Base-by-base conservation (phyloP, 805 yeast genomes). In the Candida qinlingensis region DNA sequence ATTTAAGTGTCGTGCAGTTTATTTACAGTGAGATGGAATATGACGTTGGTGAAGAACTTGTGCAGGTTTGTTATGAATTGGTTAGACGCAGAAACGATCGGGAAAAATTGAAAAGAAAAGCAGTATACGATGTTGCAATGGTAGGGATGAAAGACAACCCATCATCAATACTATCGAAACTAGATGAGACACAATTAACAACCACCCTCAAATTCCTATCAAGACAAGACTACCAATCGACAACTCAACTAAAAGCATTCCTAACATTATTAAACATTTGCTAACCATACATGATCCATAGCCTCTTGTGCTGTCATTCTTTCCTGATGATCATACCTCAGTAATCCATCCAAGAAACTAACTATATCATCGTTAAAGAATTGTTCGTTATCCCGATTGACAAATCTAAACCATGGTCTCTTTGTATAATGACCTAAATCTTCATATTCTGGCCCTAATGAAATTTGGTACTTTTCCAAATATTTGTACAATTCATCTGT, bases 291-390 rank as follows among this genome's bases (percentile, higher is more conserved):
- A 68, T 90, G 96, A 4, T 65, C 77, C 89, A 88, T 80, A 13
- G 96, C 95, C 65, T 90, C 96, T 64, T 77, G 73, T 3, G 97
- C 96, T 5, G 97, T 90, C 50, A 87, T 73, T 61, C 97, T 79
- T 60, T 83, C 87, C 64, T 85, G 91, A 63, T 90, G 97, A 64
- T 90, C 96, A 60, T 87, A 90, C 50, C 83, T 76, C 59, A 90
- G 71, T 52, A 90, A 67, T 47, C 80, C 75, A 60, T 87, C 95
- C 52, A 88, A 73, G 55, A 90, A 75, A 61, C 86, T 92, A 50
- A 85, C 67, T 31, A 80, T 73, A 44, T 78, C 81, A 2, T 79
- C 77, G 40, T 75, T 72, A 8, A 78, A 80, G 41, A 76, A 60
- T 41, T 69, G 70, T 53, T 72, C 71, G 59, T 83, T 83, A 43